Percentiles rank a stretch among this genome's conserved stretches.
Conservation (phyloP, 176 grass and related monocot species). For the Areca catechu region DNA sequence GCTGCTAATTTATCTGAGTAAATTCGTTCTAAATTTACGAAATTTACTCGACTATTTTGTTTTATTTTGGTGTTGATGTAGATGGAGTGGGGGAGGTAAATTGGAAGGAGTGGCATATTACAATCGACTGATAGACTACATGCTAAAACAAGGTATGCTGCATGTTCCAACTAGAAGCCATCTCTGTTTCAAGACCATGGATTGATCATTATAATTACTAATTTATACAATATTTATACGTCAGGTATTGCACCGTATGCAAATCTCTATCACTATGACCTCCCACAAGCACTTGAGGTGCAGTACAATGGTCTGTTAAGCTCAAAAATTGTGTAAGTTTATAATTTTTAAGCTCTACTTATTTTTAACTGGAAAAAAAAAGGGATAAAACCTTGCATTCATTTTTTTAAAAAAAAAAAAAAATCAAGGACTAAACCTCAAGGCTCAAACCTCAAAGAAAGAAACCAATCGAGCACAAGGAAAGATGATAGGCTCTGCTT, state of each 20-base stretch:
- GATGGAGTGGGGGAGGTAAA: slow-evolving; percentile 70
- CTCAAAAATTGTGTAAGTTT: slow-evolving; percentile 66
- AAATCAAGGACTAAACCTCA: too few relatives aligned
- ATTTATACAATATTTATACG: neutral
- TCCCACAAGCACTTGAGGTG: slow-evolving; percentile 67
- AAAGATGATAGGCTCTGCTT: too few relatives aligned
- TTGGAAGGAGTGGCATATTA: slow-evolving; percentile 79
- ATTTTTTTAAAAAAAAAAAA: neutral
- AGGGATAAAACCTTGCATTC: slow-evolving; percentile 1
- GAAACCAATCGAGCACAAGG: too few relatives aligned
- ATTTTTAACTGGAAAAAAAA: neutral
- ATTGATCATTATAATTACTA: neutral
- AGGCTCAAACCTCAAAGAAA: too few relatives aligned
- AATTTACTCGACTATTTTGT: neutral
- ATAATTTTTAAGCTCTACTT: neutral
- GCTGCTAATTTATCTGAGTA: neutral
- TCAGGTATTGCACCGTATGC: slow-evolving; percentile 66
- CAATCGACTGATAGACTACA: slow-evolving; percentile 73
- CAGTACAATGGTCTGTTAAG: slow-evolving; percentile 73
- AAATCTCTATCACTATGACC: slow-evolving; percentile 96
- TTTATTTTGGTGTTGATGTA: slow-evolving; percentile 10
- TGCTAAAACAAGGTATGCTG: slow-evolving; percentile 55
- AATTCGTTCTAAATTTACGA: neutral
- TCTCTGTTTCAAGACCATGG: neutral
- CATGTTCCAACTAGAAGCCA: neutral